These are phyloP conservation scores for Fusarium sp. DNA, from an alignment of 2,329 filamentous ascomycete genomes.

Conservation along the genomic window DNA sequence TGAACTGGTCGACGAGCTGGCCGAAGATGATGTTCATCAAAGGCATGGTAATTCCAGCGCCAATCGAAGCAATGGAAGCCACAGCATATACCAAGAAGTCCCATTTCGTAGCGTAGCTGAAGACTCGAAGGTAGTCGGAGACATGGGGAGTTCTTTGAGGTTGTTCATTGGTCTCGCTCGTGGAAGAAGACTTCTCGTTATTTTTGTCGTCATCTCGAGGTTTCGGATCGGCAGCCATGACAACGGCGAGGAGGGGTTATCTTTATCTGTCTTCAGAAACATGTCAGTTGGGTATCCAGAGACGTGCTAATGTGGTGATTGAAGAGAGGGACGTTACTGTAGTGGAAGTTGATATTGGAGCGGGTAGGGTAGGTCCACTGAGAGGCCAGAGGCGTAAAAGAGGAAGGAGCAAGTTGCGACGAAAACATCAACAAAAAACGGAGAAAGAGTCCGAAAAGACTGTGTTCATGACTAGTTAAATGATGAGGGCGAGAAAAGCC, in stretches of 20 bases:
- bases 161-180: neutral
- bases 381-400: neutral
- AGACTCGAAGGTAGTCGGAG: slow-evolving; percentile 45
- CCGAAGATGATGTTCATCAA: slow-evolving; percentile 55
- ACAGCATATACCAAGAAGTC: slow-evolving; percentile 47
- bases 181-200: neutral
- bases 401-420: neutral
- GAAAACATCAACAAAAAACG: neutral
- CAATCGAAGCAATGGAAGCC: slow-evolving; percentile 49
- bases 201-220: neutral
- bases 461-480: neutral
- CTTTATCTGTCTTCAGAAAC: neutral
- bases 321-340: neutral
- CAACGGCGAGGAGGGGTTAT: rapidly evolving
- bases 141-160: slow-evolving; percentile 30
- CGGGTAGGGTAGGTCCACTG: neutral
- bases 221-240: slow-evolving; percentile 4
- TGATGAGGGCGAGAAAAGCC: neutral
- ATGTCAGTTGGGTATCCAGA: neutral
- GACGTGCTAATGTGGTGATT: too few species aligned
- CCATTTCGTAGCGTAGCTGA: slow-evolving; percentile 49
- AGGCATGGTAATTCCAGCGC: slow-evolving; percentile 50
- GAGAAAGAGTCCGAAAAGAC: rapidly evolving
- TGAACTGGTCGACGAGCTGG: slow-evolving; percentile 47
- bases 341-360: neutral